A percentile compares a stretch with the other conserved stretches of the same genome.
Conservation (phyloP, 1,284 basidiomycete genomes). For the Omphalotus olearius region DNA sequence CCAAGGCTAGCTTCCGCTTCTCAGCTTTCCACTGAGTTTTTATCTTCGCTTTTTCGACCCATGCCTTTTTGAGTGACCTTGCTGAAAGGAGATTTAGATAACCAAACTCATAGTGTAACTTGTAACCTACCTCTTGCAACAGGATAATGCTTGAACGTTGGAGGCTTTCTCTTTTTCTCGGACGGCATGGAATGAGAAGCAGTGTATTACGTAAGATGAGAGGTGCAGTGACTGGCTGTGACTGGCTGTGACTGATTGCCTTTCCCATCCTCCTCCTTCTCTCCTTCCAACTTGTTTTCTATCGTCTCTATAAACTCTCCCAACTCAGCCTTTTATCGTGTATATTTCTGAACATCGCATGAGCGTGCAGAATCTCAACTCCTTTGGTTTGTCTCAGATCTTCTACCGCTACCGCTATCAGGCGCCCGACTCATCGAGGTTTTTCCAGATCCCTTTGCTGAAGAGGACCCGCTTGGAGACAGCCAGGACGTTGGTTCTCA, state of each 20-base stretch:
- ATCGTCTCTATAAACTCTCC: constrained; percentile 23
- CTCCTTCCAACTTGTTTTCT: constrained; percentile 23
- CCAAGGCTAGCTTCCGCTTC: constrained; percentile 54
- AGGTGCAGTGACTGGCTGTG: background rate
- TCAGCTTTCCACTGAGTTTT: constrained; percentile 76
- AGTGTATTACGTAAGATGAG: background rate
- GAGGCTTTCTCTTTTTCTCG: constrained; percentile 55
- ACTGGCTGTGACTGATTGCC: background rate
- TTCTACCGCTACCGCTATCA: constrained; percentile 30
- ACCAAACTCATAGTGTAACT: constrained; percentile 2
- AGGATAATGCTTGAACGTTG: constrained; percentile 68
- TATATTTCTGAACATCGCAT: constrained; percentile 62
- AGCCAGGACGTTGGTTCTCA: constrained; percentile 79
- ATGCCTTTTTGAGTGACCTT: constrained; percentile 66
- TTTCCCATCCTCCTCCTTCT: background rate
- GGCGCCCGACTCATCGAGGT: constrained; percentile 8
- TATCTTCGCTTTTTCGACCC: constrained; percentile 71
- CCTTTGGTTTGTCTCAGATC: constrained; percentile 55
- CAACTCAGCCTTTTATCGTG: constrained; percentile 43
- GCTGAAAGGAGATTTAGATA: constrained; percentile 36
- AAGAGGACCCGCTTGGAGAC: constrained; percentile 77
- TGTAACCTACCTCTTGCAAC: constrained; percentile 48
- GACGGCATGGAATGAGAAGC: background rate
- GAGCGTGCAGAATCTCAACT: constrained; percentile 87
- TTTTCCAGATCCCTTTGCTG: constrained; percentile 85